Percentiles rank a stretch among this genome's conserved stretches.
Conservation (phyloP, 75 land plant species). For the Sequoia sempervirens region DNA sequence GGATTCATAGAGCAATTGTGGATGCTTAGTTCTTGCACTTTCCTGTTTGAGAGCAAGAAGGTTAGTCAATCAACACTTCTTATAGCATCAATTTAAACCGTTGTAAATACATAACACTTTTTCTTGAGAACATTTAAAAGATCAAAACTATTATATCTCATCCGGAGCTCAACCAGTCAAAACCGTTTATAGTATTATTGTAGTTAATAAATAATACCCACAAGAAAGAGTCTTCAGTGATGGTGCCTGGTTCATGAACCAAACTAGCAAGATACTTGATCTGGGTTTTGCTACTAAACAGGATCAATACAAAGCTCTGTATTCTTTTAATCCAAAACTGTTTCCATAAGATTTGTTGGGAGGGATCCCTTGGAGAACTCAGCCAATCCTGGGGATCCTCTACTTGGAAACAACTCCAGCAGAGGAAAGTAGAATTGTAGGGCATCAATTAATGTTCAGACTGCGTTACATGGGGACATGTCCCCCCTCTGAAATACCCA, state of each 20-base stretch:
- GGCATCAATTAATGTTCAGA: background rate
- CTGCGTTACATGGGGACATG: background rate
- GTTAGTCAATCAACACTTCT: background rate
- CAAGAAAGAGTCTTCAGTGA: background rate
- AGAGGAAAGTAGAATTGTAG: background rate
- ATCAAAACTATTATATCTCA: background rate
- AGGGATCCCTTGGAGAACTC: background rate
- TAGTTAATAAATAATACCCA: background rate
- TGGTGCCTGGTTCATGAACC: background rate
- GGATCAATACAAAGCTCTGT: background rate
- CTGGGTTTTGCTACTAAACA: background rate
- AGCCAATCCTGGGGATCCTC: background rate
- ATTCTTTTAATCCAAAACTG: background rate
- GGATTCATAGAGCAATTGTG: slow-evolving; percentile 65
- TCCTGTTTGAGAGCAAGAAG: slow-evolving; percentile 30
- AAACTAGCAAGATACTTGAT: background rate
- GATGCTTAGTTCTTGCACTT: slow-evolving; percentile 55
- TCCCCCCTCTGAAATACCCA: no score
- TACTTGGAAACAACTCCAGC: background rate
- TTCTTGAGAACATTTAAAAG: background rate
- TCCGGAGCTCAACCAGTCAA: background rate
- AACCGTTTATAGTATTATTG: background rate
- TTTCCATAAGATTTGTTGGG: background rate
- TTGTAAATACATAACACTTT: background rate
- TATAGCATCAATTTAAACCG: background rate